Conservation (phyloP, 306 rosid genomes). For the Psophocarpus tetragonolobus region DNA sequence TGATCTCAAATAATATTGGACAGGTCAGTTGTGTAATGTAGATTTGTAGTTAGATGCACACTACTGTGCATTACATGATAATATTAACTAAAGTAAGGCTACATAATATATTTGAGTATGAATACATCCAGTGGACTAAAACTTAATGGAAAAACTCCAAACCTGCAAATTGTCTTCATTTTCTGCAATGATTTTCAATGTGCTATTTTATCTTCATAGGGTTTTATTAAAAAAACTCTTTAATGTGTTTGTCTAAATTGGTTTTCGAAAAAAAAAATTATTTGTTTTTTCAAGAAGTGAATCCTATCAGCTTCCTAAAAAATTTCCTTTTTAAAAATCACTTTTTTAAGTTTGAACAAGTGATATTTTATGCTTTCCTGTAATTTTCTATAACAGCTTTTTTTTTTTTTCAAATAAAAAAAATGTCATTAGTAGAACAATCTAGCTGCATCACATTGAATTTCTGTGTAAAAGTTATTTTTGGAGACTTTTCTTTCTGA, state of each 20-base stretch:
- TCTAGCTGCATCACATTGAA: neutral
- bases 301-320: too few relatives aligned
- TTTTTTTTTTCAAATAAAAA: neutral
- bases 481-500: too few relatives aligned
- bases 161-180: neutral
- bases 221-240: too few relatives aligned
- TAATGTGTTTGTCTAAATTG: too few relatives aligned
- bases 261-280: too few relatives aligned
- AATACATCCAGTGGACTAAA: conserved; percentile 7
- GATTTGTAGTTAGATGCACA: neutral
- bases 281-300: too few relatives aligned
- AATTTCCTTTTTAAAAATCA: too few relatives aligned
- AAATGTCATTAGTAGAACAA: neutral
- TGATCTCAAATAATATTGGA: conserved; percentile 96
- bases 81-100: neutral
- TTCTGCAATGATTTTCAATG: neutral
- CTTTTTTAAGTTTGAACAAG: too few relatives aligned
- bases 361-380: neutral
- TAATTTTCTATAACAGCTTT: neutral
- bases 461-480: neutral
- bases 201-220: conserved; percentile 13
- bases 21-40: conserved; percentile 55
- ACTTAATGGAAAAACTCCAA: neutral
- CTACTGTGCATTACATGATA: conserved; percentile 1
- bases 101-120: neutral